phyloP scores from a whole-genome alignment of 1,139 yeast genomes.

The Sugiyamaella japonica region DNA sequence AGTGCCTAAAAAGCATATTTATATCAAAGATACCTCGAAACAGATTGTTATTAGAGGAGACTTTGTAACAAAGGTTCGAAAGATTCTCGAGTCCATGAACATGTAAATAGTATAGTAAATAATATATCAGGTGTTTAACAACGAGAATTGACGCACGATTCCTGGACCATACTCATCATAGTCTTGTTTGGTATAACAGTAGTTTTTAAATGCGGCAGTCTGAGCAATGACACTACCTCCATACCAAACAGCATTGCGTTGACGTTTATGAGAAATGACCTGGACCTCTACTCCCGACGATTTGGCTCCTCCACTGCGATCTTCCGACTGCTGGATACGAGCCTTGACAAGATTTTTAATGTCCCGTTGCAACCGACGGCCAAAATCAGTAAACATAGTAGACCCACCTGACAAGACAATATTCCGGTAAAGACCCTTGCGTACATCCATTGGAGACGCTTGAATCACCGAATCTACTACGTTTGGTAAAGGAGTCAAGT shows the following conservation, averaged over 20 bases:
- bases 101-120: slow-evolving; percentile 1
- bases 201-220: slow-evolving; percentile 93
- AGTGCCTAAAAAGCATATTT: slow-evolving; percentile 34
- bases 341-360: slow-evolving; percentile 83
- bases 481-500: slow-evolving; percentile 89
- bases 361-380: slow-evolving; percentile 96
- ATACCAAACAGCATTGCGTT: slow-evolving; percentile 98
- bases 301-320: slow-evolving; percentile 65
- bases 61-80: slow-evolving; percentile 19
- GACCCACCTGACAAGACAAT: slow-evolving; percentile 96
- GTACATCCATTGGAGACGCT: slow-evolving; percentile 94
- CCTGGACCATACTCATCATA: slow-evolving; percentile 98
- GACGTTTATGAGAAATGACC: slow-evolving; percentile 96
- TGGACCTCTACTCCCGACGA: slow-evolving; percentile 96
- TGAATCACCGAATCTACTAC: slow-evolving; percentile 96
- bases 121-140: slow-evolving; percentile 71
- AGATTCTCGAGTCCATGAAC: not conserved
- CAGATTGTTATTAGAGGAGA: slow-evolving; percentile 39
- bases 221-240: slow-evolving; percentile 97
- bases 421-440: slow-evolving; percentile 93
- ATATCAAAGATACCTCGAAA: slow-evolving; percentile 38
- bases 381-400: slow-evolving; percentile 97
- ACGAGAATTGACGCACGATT: slow-evolving; percentile 93
- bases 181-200: slow-evolving; percentile 95
- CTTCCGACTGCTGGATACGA: slow-evolving; percentile 81